Base-by-base conservation (phyloP, 225 moss, liverwort and hornwort genomes). In the Antitrichia curtipendula region DNA sequence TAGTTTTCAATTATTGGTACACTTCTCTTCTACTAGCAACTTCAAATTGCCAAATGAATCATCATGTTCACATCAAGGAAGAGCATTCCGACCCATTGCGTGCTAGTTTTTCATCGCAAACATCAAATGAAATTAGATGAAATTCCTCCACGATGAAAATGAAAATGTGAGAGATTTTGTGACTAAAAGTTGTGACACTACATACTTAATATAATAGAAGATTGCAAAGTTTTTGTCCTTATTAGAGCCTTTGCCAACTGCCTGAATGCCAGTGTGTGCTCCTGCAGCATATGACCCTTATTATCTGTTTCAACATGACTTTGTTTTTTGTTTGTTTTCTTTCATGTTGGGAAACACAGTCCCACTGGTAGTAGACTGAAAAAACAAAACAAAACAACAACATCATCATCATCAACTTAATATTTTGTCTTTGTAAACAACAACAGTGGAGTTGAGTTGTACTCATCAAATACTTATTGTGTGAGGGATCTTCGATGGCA, bases 1-100 rank as follows among this genome's bases (percentile, higher is more conserved):
- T 61, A 13, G 61, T 28, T 28, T 27, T 61, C 1, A 1, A 29
- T 61, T 29, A 29, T 29, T 0, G 3, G 8, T 69, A 5, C 38
- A 40, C 24, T 24, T 38, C 3, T 23, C 38, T 69, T 68, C 19
- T 36, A 16, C 59, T 59, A 59, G 59, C 59, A 59, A 59, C 27
- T 59, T 59, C 13, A 59, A 59, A 59, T 27, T 59, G 27, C 59
- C 8, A 13, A 59, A 27, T 27, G 27, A 59, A 27, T 59, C 3
- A 13, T 59, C 0, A 6, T 13, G 27, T 6, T 59, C 13, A 13
- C 12, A 6, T 25, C 24, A 1, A 12, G 0, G 6, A 59, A 59
- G 27, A 27, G 13, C 6, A 27, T 7, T 59, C 27, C 13, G 3
- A 49, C 13, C 13, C 49, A 49, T 49, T 13, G 13, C 13, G 13